phyloP scores from a whole-genome alignment of 2,329 filamentous ascomycete genomes.

The Aureobasidium sp. region DNA sequence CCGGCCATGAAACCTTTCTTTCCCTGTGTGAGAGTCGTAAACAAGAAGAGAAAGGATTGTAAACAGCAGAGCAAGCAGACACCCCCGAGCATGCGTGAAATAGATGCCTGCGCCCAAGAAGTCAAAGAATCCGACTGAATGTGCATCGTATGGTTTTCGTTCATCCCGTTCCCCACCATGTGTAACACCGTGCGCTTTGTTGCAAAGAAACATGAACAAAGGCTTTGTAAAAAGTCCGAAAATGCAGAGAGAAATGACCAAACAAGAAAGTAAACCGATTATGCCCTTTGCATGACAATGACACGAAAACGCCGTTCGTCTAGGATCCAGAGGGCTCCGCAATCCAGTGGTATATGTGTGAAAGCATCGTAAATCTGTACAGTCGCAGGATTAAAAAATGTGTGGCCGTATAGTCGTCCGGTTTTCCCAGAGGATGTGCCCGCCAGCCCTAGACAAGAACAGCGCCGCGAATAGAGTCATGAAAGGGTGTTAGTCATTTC shows the following conservation, averaged over 20 bases:
- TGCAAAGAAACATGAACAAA: conserved; percentile 5
- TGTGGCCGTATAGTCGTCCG: conserved; percentile 11
- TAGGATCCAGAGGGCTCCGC: conserved; percentile 13
- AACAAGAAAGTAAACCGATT: conserved; percentile 8
- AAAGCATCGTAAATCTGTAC: conserved; percentile 17
- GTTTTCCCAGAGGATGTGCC: conserved; percentile 15
- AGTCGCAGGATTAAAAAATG: conserved; percentile 14
- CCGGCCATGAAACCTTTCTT: conserved; percentile 12
- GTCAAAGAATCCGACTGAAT: conserved; percentile 16
- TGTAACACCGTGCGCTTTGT: conserved; percentile 14
- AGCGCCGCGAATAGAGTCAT: conserved; percentile 14
- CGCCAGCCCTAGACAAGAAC: conserved; percentile 18
- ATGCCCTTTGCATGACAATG: conserved; percentile 13
- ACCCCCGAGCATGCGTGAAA: conserved; percentile 1
- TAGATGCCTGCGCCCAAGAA: conserved; percentile 12
- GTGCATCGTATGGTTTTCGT: conserved; percentile 12
- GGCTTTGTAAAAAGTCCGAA: background rate
- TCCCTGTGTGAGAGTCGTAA: conserved; percentile 15
- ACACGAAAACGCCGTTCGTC: conserved; percentile 14
- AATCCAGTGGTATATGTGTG: conserved; percentile 13
- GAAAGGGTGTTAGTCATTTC: conserved; percentile 12
- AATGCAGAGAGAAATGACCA: conserved; percentile 10
- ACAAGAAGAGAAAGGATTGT: conserved; percentile 10
- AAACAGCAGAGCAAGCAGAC: conserved; percentile 11
- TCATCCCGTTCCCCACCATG: conserved; percentile 1